Conservation (phyloP, 2,329 filamentous ascomycete species). For the Septoria linicola region DNA sequence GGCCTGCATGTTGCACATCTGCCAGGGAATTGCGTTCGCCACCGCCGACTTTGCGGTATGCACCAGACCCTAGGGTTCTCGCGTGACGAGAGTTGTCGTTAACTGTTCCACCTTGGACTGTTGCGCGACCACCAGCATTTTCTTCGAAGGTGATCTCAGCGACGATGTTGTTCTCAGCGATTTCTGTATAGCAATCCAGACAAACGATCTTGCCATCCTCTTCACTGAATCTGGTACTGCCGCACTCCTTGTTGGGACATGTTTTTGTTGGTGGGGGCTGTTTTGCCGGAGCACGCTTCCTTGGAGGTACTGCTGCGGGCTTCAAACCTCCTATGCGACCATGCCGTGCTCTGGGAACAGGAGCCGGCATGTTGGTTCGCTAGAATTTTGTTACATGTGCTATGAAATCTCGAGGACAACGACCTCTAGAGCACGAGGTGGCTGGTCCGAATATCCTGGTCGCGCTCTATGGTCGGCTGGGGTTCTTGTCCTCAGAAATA, state of each 20-base stretch:
- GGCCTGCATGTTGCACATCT: slow-evolving; percentile 52
- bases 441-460: too few species aligned
- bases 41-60: slow-evolving; percentile 46
- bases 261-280: slow-evolving; percentile 10
- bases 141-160: slow-evolving; percentile 91
- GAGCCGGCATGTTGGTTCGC: slow-evolving; percentile 10
- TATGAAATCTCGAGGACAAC: slow-evolving; percentile 21
- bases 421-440: slow-evolving; percentile 9
- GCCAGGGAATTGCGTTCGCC: slow-evolving; percentile 55
- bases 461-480: too few species aligned
- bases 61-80: slow-evolving; percentile 55
- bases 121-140: slow-evolving; percentile 76
- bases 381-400: background rate
- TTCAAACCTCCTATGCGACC: slow-evolving; percentile 16
- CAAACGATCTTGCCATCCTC: slow-evolving; percentile 59
- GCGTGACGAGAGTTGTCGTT: slow-evolving; percentile 81
- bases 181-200: slow-evolving; percentile 77
- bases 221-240: slow-evolving; percentile 29
- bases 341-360: slow-evolving; percentile 10
- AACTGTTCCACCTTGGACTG: slow-evolving; percentile 87
- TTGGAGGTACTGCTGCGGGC: background rate
- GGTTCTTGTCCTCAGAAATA: background rate
- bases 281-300: slow-evolving; percentile 14
- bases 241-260: slow-evolving; percentile 21
- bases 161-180: slow-evolving; percentile 85